Evolutionary conservation across 2,329 filamentous ascomycete species (phyloP).

Genomic region (Claviceps lovelessii): DNA sequence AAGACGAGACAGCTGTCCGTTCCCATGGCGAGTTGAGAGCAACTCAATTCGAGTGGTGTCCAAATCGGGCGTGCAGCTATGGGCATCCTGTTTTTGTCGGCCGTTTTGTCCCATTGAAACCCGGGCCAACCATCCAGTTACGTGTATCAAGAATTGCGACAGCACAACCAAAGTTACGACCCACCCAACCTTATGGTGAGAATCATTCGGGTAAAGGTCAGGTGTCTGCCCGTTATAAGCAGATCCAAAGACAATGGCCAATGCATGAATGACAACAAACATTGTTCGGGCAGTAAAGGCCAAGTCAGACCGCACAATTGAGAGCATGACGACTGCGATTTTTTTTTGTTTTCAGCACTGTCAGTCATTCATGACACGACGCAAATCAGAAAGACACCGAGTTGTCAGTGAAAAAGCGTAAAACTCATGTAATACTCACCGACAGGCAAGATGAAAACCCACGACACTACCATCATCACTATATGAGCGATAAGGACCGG

Average conservation of each 20-base stretch:
- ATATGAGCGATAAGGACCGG: conserved; percentile 56
- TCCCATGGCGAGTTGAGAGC: conserved; percentile 18
- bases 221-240: conserved; percentile 71
- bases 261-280: conserved; percentile 49
- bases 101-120: conserved; percentile 1
- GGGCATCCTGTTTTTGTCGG: conserved; percentile 27
- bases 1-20: conserved; percentile 38
- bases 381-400: too few relatives aligned
- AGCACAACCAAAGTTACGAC: conserved; percentile 57
- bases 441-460: conserved; percentile 58
- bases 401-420: neutral
- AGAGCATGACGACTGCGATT: conserved; percentile 64
- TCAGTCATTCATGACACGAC: neutral
- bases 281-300: conserved; percentile 54
- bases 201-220: conserved; percentile 73
- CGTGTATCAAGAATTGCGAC: conserved; percentile 54
- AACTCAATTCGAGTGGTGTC: conserved; percentile 15
- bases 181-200: conserved; percentile 86
- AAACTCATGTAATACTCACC: conserved; percentile 34
- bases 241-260: conserved; percentile 50
- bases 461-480: conserved; percentile 52
- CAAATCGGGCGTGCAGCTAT: conserved; percentile 47
- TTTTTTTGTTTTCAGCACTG: neutral
- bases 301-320: conserved; percentile 62
- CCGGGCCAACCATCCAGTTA: conserved; percentile 45